A percentile compares a stretch with the other conserved stretches of the same genome.
phyloP scores from a whole-genome alignment of 164 flowering plant genomes.

The Taxillus chinensis region DNA sequence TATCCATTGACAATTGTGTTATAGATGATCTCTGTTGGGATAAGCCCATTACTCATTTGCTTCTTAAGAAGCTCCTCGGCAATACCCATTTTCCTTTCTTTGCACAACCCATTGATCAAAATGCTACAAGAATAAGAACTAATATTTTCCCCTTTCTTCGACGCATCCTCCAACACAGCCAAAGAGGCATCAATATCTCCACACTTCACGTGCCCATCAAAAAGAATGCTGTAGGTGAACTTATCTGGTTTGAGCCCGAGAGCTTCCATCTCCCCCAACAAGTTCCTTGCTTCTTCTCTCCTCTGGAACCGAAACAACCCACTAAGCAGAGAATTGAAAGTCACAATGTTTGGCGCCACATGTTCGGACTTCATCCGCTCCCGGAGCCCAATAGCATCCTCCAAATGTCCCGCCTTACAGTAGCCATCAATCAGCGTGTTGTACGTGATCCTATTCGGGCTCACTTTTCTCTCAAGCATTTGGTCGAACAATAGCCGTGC shows the following conservation, averaged over 20 bases:
- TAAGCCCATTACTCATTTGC: constrained; percentile 31
- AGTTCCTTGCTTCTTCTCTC: constrained; percentile 32
- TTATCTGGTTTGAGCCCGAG: constrained; percentile 47
- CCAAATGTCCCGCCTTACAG: constrained; percentile 49
- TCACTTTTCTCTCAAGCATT: constrained; percentile 31
- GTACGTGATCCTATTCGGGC: constrained; percentile 33
- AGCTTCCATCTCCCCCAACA: constrained; percentile 47
- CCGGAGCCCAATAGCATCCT: constrained; percentile 29
- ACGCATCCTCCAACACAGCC: constrained; percentile 31
- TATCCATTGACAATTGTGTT: constrained; percentile 55
- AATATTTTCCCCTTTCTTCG: constrained; percentile 28
- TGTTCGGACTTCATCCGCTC: constrained; percentile 39
- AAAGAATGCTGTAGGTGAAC: constrained; percentile 43
- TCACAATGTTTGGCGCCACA: constrained; percentile 33
- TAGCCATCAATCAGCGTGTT: constrained; percentile 64
- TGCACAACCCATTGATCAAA: constrained; percentile 59
- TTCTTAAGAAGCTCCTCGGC: constrained; percentile 41
- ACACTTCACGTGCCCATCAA: constrained; percentile 36
- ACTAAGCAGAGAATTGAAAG: constrained; percentile 48
- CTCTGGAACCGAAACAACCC: constrained; percentile 40
- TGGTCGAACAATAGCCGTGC: constrained; percentile 56
- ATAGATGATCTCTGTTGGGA: constrained; percentile 31
- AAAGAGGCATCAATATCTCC: constrained; percentile 30
- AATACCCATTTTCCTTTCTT: constrained; percentile 41
- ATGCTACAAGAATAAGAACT: constrained; percentile 32